Evolutionary conservation across 2,329 filamentous ascomycete species (phyloP).

Genomic region (Anthostomella pinea): DNA sequence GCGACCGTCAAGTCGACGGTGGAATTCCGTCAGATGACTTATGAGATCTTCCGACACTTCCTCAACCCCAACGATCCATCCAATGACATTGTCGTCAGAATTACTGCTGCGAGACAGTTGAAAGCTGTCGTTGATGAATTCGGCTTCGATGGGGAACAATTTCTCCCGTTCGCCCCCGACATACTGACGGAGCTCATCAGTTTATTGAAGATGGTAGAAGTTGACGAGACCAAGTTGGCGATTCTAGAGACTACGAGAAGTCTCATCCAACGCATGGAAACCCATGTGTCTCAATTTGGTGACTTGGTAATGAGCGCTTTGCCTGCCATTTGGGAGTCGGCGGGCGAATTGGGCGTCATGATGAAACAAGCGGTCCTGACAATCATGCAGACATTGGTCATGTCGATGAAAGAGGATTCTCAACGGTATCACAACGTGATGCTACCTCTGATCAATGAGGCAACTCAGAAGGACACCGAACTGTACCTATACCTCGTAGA

Average conservation of each 20-base stretch:
- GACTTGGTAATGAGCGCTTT: conserved; percentile 80
- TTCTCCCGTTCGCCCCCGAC: conserved; percentile 73
- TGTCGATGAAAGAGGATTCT: conserved; percentile 76
- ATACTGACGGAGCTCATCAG: conserved; percentile 71
- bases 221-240: conserved; percentile 86
- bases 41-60: conserved; percentile 85
- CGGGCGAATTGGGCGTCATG: conserved; percentile 76
- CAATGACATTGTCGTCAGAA: conserved; percentile 89
- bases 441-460: conserved; percentile 76
- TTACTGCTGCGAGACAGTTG: conserved; percentile 85
- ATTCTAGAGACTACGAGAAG: conserved; percentile 83
- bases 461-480: conserved; percentile 72
- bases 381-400: conserved; percentile 80
- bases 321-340: conserved; percentile 79
- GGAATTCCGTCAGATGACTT: conserved; percentile 69
- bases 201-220: conserved; percentile 75
- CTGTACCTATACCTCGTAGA: conserved; percentile 82
- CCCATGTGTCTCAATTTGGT: conserved; percentile 64
- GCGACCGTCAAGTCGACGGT: conserved; percentile 72
- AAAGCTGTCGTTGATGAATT: conserved; percentile 80
- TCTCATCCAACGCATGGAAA: conserved; percentile 78
- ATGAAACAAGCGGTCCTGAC: conserved; percentile 92
- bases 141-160: conserved; percentile 70
- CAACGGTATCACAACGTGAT: conserved; percentile 76
- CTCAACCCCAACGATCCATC: conserved; percentile 71